These are phyloP conservation scores for Phlebiopsis gigantea DNA, from an alignment of 768 basidiomycete species.

Conservation along the genomic window DNA sequence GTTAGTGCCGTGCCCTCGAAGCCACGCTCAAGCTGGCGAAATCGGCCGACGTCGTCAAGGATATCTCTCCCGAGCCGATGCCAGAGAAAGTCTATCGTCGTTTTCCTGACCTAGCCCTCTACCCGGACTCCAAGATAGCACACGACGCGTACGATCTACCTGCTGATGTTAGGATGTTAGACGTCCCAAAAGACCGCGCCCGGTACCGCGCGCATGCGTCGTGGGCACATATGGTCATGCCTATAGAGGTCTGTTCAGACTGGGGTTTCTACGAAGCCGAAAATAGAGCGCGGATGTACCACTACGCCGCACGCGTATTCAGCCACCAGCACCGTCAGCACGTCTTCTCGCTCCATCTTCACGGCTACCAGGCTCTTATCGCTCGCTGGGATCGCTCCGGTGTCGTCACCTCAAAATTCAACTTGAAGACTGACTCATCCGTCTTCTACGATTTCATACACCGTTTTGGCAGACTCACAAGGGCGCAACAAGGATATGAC, in stretches of 20 bases:
- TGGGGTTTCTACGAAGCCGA: not conserved
- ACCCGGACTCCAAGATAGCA: not conserved
- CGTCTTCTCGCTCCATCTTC: not conserved
- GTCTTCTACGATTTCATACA: not conserved
- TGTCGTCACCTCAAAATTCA: not conserved
- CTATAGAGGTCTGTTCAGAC: not conserved
- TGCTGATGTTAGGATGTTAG: not conserved
- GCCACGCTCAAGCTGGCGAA: not conserved
- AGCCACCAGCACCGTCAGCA: not conserved
- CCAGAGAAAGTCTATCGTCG: not conserved
- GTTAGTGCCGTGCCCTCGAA: not conserved
- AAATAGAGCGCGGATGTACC: no score
- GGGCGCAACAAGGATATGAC: not conserved
- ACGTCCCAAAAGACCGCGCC: not conserved
- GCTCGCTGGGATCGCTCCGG: not conserved
- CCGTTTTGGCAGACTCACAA: not conserved
- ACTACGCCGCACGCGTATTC: no score
- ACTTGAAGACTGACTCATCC: not conserved
- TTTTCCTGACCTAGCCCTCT: not conserved
- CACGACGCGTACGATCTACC: not conserved
- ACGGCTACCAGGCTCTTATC: not conserved
- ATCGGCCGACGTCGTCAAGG: not conserved
- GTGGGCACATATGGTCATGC: not conserved
- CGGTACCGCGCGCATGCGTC: not conserved
- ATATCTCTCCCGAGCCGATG: not conserved